Evolutionary conservation across 2,329 filamentous ascomycete species (phyloP), one percentile per base, ranked within the genome.

Genomic region (Colletotrichum sp.): DNA sequence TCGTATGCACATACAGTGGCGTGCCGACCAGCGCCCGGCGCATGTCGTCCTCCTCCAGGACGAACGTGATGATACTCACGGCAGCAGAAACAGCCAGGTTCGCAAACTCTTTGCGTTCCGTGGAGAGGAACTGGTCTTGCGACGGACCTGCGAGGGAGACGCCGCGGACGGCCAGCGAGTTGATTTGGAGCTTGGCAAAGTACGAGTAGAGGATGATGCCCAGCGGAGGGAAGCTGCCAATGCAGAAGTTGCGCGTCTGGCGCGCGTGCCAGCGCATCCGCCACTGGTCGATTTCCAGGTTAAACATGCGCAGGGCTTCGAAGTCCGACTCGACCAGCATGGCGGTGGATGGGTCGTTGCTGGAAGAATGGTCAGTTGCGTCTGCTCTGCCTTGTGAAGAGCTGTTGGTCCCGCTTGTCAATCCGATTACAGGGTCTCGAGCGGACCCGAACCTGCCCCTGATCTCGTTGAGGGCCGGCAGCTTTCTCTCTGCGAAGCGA

Each of bases 211-310:
- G 59, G 1, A 61, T 34, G 59, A 61, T 61, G 16, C 59, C 59
- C 9, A 61, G 59, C 28, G 59, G 59, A 0, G 59, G 59, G 2
- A 61, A 61, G 32, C 30, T 61, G 13, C 59, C 30, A 10, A 61
- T 61, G 59, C 30, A 61, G 10, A 34, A 14, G 1, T 61, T 61
- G 0, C 28, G 59, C 18, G 59, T 61, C 2, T 61, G 59, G 0
- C 28, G 9, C 0, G 30, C 39, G n/a, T 67, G 43, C 65, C 65
- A 68, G 12, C 43, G 28, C 65, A 84, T 81, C 9, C 84, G 81
- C 85, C 85, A 86, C 69, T 85, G 83, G 36, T 87, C 85, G n/a
- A 86, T 85, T 36, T 84, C 83, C 32, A 86, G 81, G 73, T 86
- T 86, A 79, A 86, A 86, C 65, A 82, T 80, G 52, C 84, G 81